Conservation (phyloP, 768 basidiomycete species). For the Neoboletus brunneissimus region DNA sequence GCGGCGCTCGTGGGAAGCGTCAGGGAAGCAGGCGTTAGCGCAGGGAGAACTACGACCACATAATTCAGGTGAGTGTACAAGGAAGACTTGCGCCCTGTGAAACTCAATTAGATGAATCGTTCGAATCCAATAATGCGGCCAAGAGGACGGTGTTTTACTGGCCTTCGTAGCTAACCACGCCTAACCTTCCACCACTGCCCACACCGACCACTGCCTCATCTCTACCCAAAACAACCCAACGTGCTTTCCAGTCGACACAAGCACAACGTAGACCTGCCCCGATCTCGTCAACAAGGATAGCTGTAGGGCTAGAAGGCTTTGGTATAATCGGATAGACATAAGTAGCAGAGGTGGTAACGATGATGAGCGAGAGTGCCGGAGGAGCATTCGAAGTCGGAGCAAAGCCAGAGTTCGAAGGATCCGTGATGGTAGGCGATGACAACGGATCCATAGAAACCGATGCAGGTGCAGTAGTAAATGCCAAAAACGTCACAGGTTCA, state of each 20-base stretch:
- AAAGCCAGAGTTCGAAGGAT: constrained; percentile 14
- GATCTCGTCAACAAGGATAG: constrained; percentile 78
- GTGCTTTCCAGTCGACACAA: constrained; percentile 68
- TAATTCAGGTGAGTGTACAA: constrained; percentile 78
- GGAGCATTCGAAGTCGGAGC: constrained; percentile 19
- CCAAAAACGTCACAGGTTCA: constrained; percentile 92
- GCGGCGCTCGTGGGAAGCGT: constrained; percentile 50
- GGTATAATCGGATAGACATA: constrained; percentile 75
- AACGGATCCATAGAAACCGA: constrained; percentile 24
- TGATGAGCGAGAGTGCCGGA: constrained; percentile 64
- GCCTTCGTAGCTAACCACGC: constrained; percentile 94
- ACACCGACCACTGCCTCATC: constrained; percentile 93
- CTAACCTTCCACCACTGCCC: constrained; percentile 74
- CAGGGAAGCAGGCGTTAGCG: constrained; percentile 59
- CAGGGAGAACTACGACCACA: constrained; percentile 86
- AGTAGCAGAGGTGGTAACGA: constrained; percentile 85
- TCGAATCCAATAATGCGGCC: neutral
- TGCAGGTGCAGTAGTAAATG: constrained; percentile 54
- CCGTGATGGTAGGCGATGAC: constrained; percentile 13
- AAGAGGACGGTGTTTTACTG: neutral
- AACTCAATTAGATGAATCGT: neutral
- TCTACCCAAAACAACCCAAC: constrained; percentile 78
- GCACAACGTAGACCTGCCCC: constrained; percentile 85
- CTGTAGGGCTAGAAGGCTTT: constrained; percentile 60
- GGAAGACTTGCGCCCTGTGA: constrained; percentile 54